Evolutionary conservation across 2,329 filamentous ascomycete species (phyloP), one percentile per base, ranked within the genome.

Genomic region (Alternaria burnsii): DNA sequence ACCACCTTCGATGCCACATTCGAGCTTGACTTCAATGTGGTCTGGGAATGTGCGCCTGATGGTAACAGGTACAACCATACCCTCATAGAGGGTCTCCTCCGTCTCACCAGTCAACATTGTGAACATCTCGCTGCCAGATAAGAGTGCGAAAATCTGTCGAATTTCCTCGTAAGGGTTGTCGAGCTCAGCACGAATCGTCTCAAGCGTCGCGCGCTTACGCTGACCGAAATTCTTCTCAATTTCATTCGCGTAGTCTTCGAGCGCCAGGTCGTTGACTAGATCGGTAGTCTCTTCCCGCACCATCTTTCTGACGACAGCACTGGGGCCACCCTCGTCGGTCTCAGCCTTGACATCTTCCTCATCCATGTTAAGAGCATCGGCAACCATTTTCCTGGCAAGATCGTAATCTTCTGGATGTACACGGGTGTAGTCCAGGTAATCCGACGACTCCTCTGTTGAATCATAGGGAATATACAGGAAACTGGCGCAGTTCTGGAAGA

Each of bases 371-470:
- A 99, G 84, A 16, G 95, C 95, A 83, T 99, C 95, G 4, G 95
- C 95, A 20, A 95, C 95, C 90, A 99, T 98, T 81, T 99, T 99
- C 70, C 94, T 92, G 50, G 93, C 95, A 63, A 99, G 89, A 70
- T 99, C 95, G 79, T 99, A 99, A 76, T 99, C 95, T 82, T 99
- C 95, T 1, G 95, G 95, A 74, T 99, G 95, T 18, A 99, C 93
- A 82, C 95, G 91, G 47, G 95, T 99, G 76, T 95, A 97, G 80
- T 99, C 95, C 26, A 99, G 85, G 59, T 96, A 97, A 76, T 99
- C 95, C 1, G 94, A 92, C 14, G 91, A 86, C 2, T 89, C 86
- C 70, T 92, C 93, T 14, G 89, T 88, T n/a, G 88, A 85, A 67
- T 97, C 94, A 73, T 93, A 97, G 55, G 91, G 89, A 61, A 99